Conservation (phyloP, 495 filamentous ascomycete species). For the Penicillium verhagenii region DNA sequence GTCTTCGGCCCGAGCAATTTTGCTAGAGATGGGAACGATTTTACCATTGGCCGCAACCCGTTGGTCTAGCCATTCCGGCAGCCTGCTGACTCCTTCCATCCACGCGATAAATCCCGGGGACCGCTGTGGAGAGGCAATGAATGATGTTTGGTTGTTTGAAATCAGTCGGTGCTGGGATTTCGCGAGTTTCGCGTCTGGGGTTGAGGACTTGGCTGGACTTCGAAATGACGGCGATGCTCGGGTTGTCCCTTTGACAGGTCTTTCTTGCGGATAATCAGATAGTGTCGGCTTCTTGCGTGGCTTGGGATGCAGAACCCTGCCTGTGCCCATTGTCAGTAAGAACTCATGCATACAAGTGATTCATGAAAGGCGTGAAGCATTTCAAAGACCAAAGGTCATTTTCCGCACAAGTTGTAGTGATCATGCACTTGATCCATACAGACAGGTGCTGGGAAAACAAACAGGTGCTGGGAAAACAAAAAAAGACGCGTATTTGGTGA, state of each 20-base stretch:
- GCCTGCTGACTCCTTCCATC: too few species aligned
- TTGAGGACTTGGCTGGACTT: constrained; percentile 2
- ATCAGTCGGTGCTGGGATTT: constrained; percentile 6
- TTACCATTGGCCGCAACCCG: constrained; percentile 66
- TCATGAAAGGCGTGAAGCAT: background rate
- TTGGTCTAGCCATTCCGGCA: too few species aligned
- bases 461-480: too few species aligned
- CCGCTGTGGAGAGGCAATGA: constrained; percentile 20
- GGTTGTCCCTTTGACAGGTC: background rate
- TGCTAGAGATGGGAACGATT: constrained; percentile 62
- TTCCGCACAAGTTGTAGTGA: background rate
- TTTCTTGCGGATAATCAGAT: constrained; percentile 7
- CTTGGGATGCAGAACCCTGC: background rate
- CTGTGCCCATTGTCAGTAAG: constrained; percentile 3
- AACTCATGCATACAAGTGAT: background rate
- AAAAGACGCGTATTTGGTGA: background rate
- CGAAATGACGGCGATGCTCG: background rate
- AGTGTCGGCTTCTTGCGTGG: constrained; percentile 2
- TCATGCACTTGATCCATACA: background rate
- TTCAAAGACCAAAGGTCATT: background rate
- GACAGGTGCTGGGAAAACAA: too few species aligned
- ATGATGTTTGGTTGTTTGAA: constrained; percentile 25
- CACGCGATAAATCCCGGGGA: constrained; percentile 49
- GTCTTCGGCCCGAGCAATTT: too few species aligned
- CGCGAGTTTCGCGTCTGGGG: background rate